A percentile compares a stretch with the other conserved stretches of the same genome.
Conservation (phyloP, 306 rosid species). For the Carpinus viminea region DNA sequence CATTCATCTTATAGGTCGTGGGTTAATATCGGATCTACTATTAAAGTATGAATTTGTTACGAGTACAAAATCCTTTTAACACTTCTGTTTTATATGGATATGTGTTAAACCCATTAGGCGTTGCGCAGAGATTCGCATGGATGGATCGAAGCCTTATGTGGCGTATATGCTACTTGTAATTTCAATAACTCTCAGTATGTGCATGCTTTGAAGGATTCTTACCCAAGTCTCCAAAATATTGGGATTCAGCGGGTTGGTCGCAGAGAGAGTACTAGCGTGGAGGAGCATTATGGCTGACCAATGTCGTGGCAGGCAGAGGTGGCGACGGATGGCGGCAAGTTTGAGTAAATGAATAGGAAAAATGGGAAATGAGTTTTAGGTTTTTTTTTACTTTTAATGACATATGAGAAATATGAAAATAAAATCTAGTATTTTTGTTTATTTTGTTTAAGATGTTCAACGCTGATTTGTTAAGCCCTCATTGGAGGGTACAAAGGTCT, state of each 20-base stretch:
- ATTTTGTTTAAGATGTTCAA: too few relatives aligned
- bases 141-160: conserved; percentile 14
- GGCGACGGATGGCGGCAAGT: too few relatives aligned
- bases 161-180: conserved; percentile 27
- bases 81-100: conserved; percentile 18
- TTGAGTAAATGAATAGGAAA: too few relatives aligned
- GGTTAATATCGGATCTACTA: neutral
- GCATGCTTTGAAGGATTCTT: conserved; percentile 26
- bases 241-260: conserved; percentile 16
- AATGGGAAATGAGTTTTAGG: too few relatives aligned
- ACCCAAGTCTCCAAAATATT: neutral
- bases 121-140: conserved; percentile 29
- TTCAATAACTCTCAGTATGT: conserved; percentile 9
- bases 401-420: too few relatives aligned
- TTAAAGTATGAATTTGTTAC: neutral
- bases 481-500: too few relatives aligned
- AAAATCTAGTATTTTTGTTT: too few relatives aligned
- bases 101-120: neutral
- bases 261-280: neutral
- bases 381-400: too few relatives aligned
- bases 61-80: neutral
- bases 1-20: neutral
- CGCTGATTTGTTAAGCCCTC: too few relatives aligned
- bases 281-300: too few relatives aligned
- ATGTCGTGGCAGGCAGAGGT: too few relatives aligned